A percentile compares a stretch with the other conserved stretches of the same genome.
Evolutionary conservation across 306 rosid species (phyloP).

Genomic region (Pyrus bretschneideri): DNA sequence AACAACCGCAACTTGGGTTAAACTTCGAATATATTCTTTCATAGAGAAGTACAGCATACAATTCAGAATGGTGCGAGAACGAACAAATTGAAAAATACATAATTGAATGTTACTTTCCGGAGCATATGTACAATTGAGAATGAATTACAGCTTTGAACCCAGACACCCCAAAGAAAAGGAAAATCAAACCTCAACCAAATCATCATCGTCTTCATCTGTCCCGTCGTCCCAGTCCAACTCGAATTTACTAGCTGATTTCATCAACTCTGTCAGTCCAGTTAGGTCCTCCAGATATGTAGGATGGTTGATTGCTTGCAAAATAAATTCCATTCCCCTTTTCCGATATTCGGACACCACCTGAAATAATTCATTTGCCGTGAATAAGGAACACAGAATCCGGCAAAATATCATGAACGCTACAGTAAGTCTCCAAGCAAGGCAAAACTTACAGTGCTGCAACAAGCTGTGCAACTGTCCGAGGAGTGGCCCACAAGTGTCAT

Average conservation of each 20-base stretch:
- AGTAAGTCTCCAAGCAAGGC: neutral
- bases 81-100: neutral
- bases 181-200: slow-evolving; percentile 54
- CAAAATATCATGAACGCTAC: neutral
- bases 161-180: neutral
- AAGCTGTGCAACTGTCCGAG: slow-evolving; percentile 90
- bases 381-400: neutral
- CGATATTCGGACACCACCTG: slow-evolving; percentile 83
- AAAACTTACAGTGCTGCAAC: slow-evolving; percentile 64
- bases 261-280: slow-evolving; percentile 89
- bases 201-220: slow-evolving; percentile 48
- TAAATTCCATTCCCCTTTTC: slow-evolving; percentile 60
- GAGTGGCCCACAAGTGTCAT: slow-evolving; percentile 87
- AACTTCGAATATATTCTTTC: neutral
- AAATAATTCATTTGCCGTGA: neutral
- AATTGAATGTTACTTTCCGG: neutral
- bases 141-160: neutral
- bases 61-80: neutral
- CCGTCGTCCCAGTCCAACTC: slow-evolving; percentile 68
- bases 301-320: slow-evolving; percentile 83
- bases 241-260: slow-evolving; percentile 70
- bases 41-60: neutral
- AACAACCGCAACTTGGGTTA: neutral
- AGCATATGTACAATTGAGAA: slow-evolving; percentile 35
- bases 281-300: slow-evolving; percentile 90